Percentiles rank a stretch among this genome's conserved stretches.
Evolutionary conservation across 345 rosid genomes (phyloP).

Genomic region (Stellera chamaejasme): DNA sequence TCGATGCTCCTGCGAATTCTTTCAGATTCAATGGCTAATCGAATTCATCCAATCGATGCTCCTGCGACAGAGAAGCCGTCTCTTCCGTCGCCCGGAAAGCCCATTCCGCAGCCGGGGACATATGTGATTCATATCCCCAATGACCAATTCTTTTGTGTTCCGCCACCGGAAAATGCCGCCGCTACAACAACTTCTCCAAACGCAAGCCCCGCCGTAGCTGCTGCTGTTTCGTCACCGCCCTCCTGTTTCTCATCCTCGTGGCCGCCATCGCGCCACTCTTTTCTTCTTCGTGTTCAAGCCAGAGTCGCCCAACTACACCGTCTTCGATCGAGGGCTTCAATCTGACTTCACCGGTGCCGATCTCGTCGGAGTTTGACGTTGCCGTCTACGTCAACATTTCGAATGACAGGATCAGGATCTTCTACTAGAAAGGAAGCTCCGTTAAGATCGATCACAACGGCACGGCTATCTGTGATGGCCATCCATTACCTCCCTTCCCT

Average conservation of each 20-base stretch:
- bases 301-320: conserved; percentile 45
- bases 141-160: conserved; percentile 80
- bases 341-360: conserved; percentile 31
- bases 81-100: conserved; percentile 20
- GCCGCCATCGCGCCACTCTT: conserved; percentile 31
- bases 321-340: conserved; percentile 49
- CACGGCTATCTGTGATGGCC: conserved; percentile 36
- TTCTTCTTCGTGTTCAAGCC: conserved; percentile 66
- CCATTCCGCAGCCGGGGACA: conserved; percentile 46
- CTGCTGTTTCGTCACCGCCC: conserved; percentile 27
- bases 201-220: conserved; percentile 27
- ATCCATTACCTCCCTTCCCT: no score
- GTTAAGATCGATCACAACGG: conserved; percentile 31
- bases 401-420: conserved; percentile 60
- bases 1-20: no score
- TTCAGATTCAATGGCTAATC: conserved; percentile 32
- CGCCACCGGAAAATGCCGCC: conserved; percentile 74
- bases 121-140: conserved; percentile 86
- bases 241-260: conserved; percentile 32
- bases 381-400: conserved; percentile 48
- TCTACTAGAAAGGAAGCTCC: conserved; percentile 41
- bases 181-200: conserved; percentile 40
- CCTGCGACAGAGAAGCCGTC: not conserved
- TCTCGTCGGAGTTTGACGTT: conserved; percentile 51
- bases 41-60: conserved; percentile 23